A percentile compares a stretch with the other conserved stretches of the same genome.
phyloP scores from a whole-genome alignment of 345 rosid species.

The Hevea brasiliensis region DNA sequence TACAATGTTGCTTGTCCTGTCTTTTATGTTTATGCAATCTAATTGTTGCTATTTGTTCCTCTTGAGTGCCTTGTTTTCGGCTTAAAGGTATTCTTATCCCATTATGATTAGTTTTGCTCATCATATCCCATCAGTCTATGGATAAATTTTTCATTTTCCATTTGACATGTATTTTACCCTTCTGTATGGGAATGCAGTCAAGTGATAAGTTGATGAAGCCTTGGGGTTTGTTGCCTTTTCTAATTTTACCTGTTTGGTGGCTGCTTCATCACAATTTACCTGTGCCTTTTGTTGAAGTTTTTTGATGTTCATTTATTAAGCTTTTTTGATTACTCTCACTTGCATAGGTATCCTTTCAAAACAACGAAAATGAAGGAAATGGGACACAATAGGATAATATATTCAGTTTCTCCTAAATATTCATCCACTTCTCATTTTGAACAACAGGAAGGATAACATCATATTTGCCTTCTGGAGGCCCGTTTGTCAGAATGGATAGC shows the following conservation, averaged over 20 bases:
- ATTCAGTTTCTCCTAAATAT: background rate
- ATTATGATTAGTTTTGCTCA: background rate
- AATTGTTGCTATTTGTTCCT: background rate
- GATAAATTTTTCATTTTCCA: background rate
- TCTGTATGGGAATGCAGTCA: background rate
- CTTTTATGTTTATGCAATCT: background rate
- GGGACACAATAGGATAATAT: constrained; percentile 2
- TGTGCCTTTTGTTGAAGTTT: background rate
- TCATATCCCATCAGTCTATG: background rate
- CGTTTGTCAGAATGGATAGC: constrained; percentile 99
- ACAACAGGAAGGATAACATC: constrained; percentile 88
- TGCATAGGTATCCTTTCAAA: background rate
- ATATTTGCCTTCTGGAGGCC: constrained; percentile 98
- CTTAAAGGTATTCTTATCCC: no score
- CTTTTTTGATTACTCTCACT: background rate
- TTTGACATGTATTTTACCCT: background rate
- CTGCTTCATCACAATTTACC: background rate
- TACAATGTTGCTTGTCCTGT: background rate
- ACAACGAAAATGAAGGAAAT: background rate
- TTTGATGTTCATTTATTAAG: background rate
- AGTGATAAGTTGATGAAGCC: no score
- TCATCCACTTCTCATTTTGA: background rate
- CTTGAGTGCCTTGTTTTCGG: background rate
- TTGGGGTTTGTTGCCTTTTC: no score
- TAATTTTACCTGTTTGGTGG: background rate